A percentile compares a stretch with the other conserved stretches of the same genome.
Conservation (phyloP, 805 yeast genomes). For the Sugiyamaella boreocaroliniensis region DNA sequence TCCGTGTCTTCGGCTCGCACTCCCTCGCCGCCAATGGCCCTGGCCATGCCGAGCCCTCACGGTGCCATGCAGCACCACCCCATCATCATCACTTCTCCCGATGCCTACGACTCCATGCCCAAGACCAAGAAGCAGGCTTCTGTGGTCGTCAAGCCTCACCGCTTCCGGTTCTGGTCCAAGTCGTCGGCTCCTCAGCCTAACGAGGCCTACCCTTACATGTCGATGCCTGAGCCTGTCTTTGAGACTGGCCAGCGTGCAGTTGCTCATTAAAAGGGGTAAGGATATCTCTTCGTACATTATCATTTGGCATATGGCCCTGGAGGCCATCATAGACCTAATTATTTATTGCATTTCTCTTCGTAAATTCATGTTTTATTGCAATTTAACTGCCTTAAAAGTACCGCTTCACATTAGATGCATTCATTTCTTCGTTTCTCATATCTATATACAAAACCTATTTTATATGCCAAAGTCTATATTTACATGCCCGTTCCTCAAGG, state of each 20-base stretch:
- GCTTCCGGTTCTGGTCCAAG: background rate
- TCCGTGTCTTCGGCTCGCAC: constrained; percentile 6
- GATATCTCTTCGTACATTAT: too few relatives aligned
- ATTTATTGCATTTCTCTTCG: constrained; percentile 1
- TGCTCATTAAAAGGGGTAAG: too few relatives aligned
- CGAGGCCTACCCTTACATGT: background rate
- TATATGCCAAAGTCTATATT: background rate
- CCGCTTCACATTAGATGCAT: background rate
- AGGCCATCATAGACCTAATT: background rate
- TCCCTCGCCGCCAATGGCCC: constrained; percentile 1
- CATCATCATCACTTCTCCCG: background rate
- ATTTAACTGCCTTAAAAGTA: too few relatives aligned
- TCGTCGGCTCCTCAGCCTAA: background rate
- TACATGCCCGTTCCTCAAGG: too few relatives aligned
- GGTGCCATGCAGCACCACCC: background rate
- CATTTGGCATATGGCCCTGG: too few relatives aligned
- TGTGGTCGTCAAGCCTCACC: background rate
- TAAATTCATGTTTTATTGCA: too few relatives aligned
- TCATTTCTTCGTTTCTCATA: background rate
- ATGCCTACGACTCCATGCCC: background rate
- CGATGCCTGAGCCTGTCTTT: background rate
- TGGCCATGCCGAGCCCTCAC: constrained; percentile 8
- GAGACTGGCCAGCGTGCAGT: background rate
- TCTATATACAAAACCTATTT: background rate
- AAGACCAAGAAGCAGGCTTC: background rate